phyloP scores from a whole-genome alignment of 2,329 filamentous ascomycete genomes.

The Aspergillus ochraceus region DNA sequence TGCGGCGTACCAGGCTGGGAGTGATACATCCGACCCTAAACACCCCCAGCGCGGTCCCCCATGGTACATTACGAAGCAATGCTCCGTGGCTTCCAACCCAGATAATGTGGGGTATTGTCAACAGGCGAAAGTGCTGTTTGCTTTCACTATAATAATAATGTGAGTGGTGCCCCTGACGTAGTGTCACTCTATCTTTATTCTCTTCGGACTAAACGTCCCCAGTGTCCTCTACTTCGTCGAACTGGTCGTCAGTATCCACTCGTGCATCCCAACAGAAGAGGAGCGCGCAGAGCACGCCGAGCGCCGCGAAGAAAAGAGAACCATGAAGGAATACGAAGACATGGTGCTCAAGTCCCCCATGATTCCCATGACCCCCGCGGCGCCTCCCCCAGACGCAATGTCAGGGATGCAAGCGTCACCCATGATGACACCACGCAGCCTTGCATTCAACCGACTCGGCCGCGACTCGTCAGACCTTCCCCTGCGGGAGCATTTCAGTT shows the following conservation, averaged over 20 bases:
- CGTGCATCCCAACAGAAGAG: constrained; percentile 45
- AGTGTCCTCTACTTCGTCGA: constrained; percentile 54
- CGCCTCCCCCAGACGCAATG: constrained; percentile 24
- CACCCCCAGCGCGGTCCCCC: constrained; percentile 57
- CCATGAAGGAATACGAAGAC: constrained; percentile 43
- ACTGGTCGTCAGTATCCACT: constrained; percentile 49
- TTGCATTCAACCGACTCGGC: constrained; percentile 43
- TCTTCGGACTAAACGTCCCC: constrained; percentile 12
- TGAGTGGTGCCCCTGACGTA: constrained; percentile 37
- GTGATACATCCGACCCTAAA: constrained; percentile 58
- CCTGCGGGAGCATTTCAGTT: constrained; percentile 35
- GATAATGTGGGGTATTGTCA: constrained; percentile 55
- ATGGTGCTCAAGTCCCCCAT: constrained; percentile 42
- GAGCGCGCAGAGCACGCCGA: constrained; percentile 36
- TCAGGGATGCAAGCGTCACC: constrained; percentile 26
- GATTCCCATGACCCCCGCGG: constrained; percentile 32
- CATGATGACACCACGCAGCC: constrained; percentile 43
- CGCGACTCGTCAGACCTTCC: constrained; percentile 41
- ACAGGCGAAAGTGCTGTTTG: constrained; percentile 61
- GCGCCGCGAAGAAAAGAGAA: constrained; percentile 36
- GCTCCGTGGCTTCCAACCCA: constrained; percentile 50
- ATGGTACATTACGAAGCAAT: constrained; percentile 65
- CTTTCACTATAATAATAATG: constrained; percentile 57
- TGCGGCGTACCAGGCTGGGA: constrained; percentile 56
- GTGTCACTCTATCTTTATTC: not conserved